A percentile compares a stretch with the other conserved stretches of the same genome.
Evolutionary conservation across 805 yeast genomes (phyloP).

Genomic region (Pichia paraexigua): DNA sequence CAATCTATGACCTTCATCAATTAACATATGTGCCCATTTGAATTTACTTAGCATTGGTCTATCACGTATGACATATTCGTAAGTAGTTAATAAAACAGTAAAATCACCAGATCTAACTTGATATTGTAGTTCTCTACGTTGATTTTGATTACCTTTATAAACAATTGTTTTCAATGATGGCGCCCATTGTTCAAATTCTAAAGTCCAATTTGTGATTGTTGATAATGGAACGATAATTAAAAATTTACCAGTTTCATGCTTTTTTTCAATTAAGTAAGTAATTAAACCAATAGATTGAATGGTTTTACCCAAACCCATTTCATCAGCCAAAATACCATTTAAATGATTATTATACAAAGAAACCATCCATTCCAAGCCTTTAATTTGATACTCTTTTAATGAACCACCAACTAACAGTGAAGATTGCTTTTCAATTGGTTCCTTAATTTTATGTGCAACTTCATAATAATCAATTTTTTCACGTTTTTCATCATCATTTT

Average conservation of each 20-base stretch:
- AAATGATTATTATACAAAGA: constrained; percentile 52
- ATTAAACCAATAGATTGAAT: constrained; percentile 73
- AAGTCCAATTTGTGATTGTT: constrained; percentile 77
- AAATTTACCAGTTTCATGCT: constrained; percentile 60
- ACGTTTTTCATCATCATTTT: constrained; percentile 32
- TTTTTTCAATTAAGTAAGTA: constrained; percentile 60
- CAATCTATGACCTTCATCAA: constrained; percentile 89
- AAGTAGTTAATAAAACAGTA: constrained; percentile 71
- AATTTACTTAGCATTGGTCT: constrained; percentile 61
- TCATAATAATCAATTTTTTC: constrained; percentile 73
- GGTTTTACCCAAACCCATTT: constrained; percentile 63
- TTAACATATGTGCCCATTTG: constrained; percentile 79
- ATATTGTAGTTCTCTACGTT: constrained; percentile 57
- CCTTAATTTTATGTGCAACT: constrained; percentile 72
- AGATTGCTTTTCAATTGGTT: constrained; percentile 61
- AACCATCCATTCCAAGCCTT: constrained; percentile 63
- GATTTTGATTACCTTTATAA: constrained; percentile 71
- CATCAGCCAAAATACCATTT: constrained; percentile 60
- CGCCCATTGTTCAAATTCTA: constrained; percentile 86
- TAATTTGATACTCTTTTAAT: constrained; percentile 66
- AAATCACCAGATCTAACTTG: constrained; percentile 63
- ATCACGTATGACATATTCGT: constrained; percentile 74
- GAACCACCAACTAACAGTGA: constrained; percentile 66
- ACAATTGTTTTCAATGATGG: constrained; percentile 65
- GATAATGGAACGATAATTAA: constrained; percentile 78